These are phyloP conservation scores for Candida arabinofermentans DNA, from an alignment of 805 yeast species.

Conservation along the genomic window DNA sequence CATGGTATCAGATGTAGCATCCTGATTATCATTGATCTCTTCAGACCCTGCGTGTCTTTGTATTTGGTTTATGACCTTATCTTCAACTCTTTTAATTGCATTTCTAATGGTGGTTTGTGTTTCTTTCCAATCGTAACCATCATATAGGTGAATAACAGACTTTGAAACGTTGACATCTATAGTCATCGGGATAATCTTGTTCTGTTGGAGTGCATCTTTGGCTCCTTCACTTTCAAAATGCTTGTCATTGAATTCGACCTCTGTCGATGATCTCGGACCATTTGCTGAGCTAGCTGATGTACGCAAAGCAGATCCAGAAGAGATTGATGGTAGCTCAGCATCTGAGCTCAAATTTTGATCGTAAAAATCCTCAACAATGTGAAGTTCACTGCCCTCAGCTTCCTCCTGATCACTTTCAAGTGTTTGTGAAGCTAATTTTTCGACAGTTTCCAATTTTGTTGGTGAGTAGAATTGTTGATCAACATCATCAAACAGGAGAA, in stretches of 20 bases:
- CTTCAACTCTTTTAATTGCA: constrained; percentile 63
- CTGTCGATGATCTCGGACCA: constrained; percentile 6
- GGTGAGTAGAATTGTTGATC: constrained; percentile 32
- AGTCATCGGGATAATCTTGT: constrained; percentile 25
- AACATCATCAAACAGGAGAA: constrained; percentile 40
- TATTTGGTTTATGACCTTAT: constrained; percentile 31
- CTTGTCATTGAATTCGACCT: constrained; percentile 19
- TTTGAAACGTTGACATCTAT: constrained; percentile 35
- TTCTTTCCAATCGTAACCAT: constrained; percentile 90
- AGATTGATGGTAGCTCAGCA: constrained; percentile 11
- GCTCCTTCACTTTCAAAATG: constrained; percentile 14
- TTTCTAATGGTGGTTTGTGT: constrained; percentile 64
- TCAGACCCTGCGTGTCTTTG: constrained; percentile 1
- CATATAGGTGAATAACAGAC: constrained; percentile 52
- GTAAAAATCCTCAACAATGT: constrained; percentile 28
- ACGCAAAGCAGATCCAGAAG: constrained; percentile 3
- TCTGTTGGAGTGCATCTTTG: constrained; percentile 1
- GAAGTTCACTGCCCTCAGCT: constrained; percentile 10
- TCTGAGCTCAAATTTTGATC: constrained; percentile 14
- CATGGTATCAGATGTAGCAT: background rate
- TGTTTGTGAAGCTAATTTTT: background rate
- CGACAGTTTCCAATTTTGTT: background rate
- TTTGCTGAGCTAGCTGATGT: constrained; percentile 1
- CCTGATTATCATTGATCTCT: background rate
- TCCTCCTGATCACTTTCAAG: constrained; percentile 17